Base-by-base conservation (phyloP, 2,329 filamentous ascomycete genomes). In the Tolypocladium ovalisporum region DNA sequence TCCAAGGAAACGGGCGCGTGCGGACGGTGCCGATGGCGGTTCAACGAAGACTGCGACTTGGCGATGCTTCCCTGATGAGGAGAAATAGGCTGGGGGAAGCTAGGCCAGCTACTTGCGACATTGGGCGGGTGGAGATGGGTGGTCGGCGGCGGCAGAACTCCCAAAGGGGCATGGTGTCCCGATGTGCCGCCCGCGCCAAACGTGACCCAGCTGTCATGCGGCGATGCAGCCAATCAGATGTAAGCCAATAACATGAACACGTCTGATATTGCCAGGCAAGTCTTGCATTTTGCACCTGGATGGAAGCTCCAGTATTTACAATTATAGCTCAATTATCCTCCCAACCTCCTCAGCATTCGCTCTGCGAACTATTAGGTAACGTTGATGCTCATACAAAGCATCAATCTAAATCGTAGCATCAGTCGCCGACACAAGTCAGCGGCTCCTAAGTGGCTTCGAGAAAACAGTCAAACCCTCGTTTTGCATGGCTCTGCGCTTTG, bases 121-220 rank as follows among this genome's bases (percentile, higher is more conserved):
- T 29, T 57, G 55, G 59, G 57, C 56, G 55, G 52, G 34, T 22
- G 24, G 19, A 27, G 2, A 7, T n/a, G 54, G 56, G 61, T 59
- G 61, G 61, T 62, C 54, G 47, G 37, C 27, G 17, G 12, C 40
- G 59, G 61, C 61, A 62, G 42, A 58, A 60, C 29, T 32, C 51
- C 55, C 42, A 29, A 57, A 40, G 32, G 36, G 58, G 37, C 39
- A 52, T 54, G 54, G 34, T 36, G 27, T 35, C 51, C 47, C 54
- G 52, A 42, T n/a, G 27, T 54, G 35, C 35, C 52, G 37, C 27
- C 24, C 36, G 9, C 52, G 52, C 52, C 35, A 54, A n/a, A 27
- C 52, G 36, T 54, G 52, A 40, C 52, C 52, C 35, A 54, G 36
- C 44, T 32, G 17, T 12, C 17, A n/a, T 1, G 4, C 8, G 27